phyloP scores from a whole-genome alignment of 2,329 filamentous ascomycete genomes.

The Tolypocladium nubicola region DNA sequence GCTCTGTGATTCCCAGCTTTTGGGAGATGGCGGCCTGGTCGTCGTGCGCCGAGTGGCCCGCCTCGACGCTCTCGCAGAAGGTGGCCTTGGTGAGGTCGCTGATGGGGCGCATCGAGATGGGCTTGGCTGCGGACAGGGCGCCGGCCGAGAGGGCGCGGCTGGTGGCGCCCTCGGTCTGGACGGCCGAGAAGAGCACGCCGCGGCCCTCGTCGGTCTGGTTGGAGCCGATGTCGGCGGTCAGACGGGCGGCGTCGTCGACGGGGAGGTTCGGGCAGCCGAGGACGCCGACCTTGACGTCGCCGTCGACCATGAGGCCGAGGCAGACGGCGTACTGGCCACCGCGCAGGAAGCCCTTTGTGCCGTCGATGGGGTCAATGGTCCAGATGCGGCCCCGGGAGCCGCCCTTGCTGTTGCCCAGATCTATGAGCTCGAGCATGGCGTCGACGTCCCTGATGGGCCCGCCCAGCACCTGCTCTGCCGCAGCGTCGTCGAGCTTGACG shows the following conservation, averaged over 20 bases:
- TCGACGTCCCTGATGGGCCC: slow-evolving; percentile 59
- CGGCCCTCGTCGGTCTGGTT: slow-evolving; percentile 67
- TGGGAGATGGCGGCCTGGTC: slow-evolving; percentile 74
- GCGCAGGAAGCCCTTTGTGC: slow-evolving; percentile 92
- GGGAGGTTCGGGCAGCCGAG: slow-evolving; percentile 94
- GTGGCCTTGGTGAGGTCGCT: slow-evolving; percentile 67
- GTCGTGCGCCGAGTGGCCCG: slow-evolving; percentile 79
- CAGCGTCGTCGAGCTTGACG: slow-evolving; percentile 51
- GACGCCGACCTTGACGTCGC: slow-evolving; percentile 87
- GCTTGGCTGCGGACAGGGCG: slow-evolving; percentile 40
- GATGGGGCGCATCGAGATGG: slow-evolving; percentile 72
- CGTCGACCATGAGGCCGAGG: slow-evolving; percentile 83
- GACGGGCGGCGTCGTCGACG: slow-evolving; percentile 57
- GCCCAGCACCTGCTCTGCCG: slow-evolving; percentile 52
- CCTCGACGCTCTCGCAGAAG: slow-evolving; percentile 95
- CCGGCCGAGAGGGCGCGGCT: slow-evolving; percentile 56
- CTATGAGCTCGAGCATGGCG: slow-evolving; percentile 56
- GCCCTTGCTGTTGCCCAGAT: slow-evolving; percentile 58
- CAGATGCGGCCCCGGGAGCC: slow-evolving; percentile 73
- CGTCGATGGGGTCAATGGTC: slow-evolving; percentile 96
- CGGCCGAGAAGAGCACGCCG: slow-evolving; percentile 81
- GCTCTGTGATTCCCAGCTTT: slow-evolving; percentile 75
- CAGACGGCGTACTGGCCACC: slow-evolving; percentile 97
- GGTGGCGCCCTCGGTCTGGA: slow-evolving; percentile 68
- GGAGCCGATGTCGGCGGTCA: slow-evolving; percentile 58